Evolutionary conservation across 129 eudicot species (phyloP).

Genomic region (carrot (Daucus carota)): DH1_v3.0 NC_030386.2:17633501-17634000

Average conservation of each 20-base stretch:
- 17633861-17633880: too few species aligned
- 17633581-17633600: too few species aligned
- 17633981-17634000: too few species aligned
- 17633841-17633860: not conserved
- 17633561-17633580: too few species aligned
- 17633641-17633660: not conserved
- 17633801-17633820: not conserved
- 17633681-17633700: not conserved
- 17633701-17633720: not conserved
- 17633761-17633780: not conserved
- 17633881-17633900: too few species aligned
- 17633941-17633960: too few species aligned
- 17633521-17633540: not conserved
- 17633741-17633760: not conserved
- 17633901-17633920: not conserved
- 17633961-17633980: too few species aligned
- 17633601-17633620: not conserved
- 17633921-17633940: too few species aligned
- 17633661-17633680: not conserved
- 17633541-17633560: too few species aligned
- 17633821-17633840: not conserved
- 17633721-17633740: not conserved
- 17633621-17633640: too few species aligned
- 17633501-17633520: not conserved
- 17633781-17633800: not conserved